phyloP scores from a whole-genome alignment of 2,329 filamentous ascomycete species.

The Berkeleyomyces rouxiae region DNA sequence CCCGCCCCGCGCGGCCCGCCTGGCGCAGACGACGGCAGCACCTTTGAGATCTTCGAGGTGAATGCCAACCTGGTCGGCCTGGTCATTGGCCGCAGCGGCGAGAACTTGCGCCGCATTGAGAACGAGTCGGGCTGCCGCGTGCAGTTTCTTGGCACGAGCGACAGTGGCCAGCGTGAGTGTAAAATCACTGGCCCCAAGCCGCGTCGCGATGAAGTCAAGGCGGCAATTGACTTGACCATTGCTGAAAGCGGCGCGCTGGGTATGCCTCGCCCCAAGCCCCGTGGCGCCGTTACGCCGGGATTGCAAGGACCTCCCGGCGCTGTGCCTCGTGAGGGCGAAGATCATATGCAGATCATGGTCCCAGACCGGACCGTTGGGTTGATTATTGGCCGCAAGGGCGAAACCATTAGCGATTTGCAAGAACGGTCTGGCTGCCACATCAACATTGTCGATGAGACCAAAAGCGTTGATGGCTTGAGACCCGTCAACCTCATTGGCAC shows the following conservation, averaged over 20 bases:
- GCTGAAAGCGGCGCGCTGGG: constrained; percentile 22
- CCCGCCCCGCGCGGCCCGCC: constrained; percentile 37
- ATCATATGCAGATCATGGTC: constrained; percentile 85
- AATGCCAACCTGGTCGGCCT: constrained; percentile 76
- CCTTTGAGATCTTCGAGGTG: constrained; percentile 60
- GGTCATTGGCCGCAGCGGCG: constrained; percentile 79
- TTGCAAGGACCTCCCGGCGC: not conserved
- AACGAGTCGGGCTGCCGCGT: constrained; percentile 67
- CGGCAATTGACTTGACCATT: constrained; percentile 60
- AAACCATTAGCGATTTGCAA: constrained; percentile 84
- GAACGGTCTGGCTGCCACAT: constrained; percentile 88
- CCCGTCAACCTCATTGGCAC: constrained; percentile 83
- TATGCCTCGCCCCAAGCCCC: constrained; percentile 25
- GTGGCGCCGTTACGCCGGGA: not conserved
- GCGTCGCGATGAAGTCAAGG: constrained; percentile 60
- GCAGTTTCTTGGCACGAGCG: constrained; percentile 67
- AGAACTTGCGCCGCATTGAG: constrained; percentile 76
- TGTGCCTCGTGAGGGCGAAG: constrained; percentile 53
- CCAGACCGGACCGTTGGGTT: constrained; percentile 82
- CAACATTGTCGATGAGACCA: constrained; percentile 85
- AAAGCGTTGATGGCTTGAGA: constrained; percentile 76
- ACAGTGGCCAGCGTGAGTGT: constrained; percentile 65
- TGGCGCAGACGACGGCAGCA: constrained; percentile 45
- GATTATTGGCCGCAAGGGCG: constrained; percentile 84
- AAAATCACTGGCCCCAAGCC: constrained; percentile 63